Percentiles rank a stretch among this genome's conserved stretches.
Evolutionary conservation across 768 basidiomycete genomes (phyloP).

Genomic region (Terana coerulea): DNA sequence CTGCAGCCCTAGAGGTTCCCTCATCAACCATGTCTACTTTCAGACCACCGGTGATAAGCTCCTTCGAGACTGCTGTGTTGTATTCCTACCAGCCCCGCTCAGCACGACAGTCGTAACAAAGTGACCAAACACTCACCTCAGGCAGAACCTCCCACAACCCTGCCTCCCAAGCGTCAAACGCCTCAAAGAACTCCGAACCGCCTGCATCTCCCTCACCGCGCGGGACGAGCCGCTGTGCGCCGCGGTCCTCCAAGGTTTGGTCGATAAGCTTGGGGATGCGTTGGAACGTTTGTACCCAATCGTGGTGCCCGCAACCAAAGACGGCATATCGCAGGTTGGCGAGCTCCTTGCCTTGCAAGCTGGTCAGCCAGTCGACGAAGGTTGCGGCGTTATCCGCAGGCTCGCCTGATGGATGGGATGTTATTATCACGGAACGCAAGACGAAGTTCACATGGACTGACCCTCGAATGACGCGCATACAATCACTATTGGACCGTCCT

Average conservation of each 20-base stretch:
- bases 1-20: slow-evolving; percentile 30
- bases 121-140: slow-evolving; percentile 23
- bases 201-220: slow-evolving; percentile 42
- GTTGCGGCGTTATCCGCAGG: slow-evolving; percentile 46
- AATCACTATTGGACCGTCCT: slow-evolving; percentile 41
- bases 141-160: slow-evolving; percentile 34
- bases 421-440: not conserved
- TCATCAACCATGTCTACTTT: slow-evolving; percentile 29
- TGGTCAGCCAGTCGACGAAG: slow-evolving; percentile 40
- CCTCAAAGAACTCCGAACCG: slow-evolving; percentile 38
- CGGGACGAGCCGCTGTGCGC: slow-evolving; percentile 33
- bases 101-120: not conserved
- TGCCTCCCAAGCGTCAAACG: slow-evolving; percentile 40
- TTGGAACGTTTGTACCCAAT: slow-evolving; percentile 47
- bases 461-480: slow-evolving; percentile 49
- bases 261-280: slow-evolving; percentile 41
- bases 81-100: slow-evolving; percentile 27
- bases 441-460: not conserved
- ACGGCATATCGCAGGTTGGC: slow-evolving; percentile 37
- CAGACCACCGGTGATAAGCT: slow-evolving; percentile 13
- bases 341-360: slow-evolving; percentile 26
- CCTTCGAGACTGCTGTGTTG: slow-evolving; percentile 21
- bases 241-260: slow-evolving; percentile 28
- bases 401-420: slow-evolving; percentile 26
- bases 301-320: slow-evolving; percentile 48